phyloP scores from a whole-genome alignment of 441 rosid genomes.

The Iberis amara region DNA sequence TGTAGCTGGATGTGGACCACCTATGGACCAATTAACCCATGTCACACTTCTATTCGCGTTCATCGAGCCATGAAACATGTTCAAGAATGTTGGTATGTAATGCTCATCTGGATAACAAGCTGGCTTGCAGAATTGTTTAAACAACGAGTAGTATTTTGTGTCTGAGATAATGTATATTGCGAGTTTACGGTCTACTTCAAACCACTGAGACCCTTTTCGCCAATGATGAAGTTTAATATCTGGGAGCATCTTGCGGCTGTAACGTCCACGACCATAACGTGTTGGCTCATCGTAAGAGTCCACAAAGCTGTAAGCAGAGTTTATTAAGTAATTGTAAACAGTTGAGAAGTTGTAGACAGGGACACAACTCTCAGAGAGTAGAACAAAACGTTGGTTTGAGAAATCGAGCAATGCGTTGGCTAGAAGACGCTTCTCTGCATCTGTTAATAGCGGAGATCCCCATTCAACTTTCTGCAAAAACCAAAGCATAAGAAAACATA shows the following conservation, averaged over 20 bases:
- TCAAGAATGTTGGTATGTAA: constrained; percentile 72
- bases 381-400: constrained; percentile 81
- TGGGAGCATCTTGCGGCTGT: constrained; percentile 82
- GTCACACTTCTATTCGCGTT: constrained; percentile 75
- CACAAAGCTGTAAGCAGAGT: constrained; percentile 69
- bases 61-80: constrained; percentile 67
- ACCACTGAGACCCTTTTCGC: constrained; percentile 98
- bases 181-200: constrained; percentile 65
- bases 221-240: constrained; percentile 68
- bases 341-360: constrained; percentile 75
- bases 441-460: constrained; percentile 66
- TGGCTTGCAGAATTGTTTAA: constrained; percentile 73
- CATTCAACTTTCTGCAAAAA: constrained; percentile 58
- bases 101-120: constrained; percentile 97
- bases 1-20: constrained; percentile 82
- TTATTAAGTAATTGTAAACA: constrained; percentile 64
- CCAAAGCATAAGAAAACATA: constrained; percentile 2
- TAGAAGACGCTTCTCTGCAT: constrained; percentile 85
- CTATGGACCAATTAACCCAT: constrained; percentile 82
- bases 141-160: constrained; percentile 57
- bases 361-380: constrained; percentile 92
- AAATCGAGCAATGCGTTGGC: constrained; percentile 84
- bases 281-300: constrained; percentile 88
- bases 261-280: constrained; percentile 91
- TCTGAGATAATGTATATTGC: constrained; percentile 67